Percentiles rank a stretch among this genome's conserved stretches.
These are phyloP conservation scores for Corynespora cassiicola DNA, from an alignment of 2,329 filamentous ascomycete genomes.

Conservation along the genomic window DNA sequence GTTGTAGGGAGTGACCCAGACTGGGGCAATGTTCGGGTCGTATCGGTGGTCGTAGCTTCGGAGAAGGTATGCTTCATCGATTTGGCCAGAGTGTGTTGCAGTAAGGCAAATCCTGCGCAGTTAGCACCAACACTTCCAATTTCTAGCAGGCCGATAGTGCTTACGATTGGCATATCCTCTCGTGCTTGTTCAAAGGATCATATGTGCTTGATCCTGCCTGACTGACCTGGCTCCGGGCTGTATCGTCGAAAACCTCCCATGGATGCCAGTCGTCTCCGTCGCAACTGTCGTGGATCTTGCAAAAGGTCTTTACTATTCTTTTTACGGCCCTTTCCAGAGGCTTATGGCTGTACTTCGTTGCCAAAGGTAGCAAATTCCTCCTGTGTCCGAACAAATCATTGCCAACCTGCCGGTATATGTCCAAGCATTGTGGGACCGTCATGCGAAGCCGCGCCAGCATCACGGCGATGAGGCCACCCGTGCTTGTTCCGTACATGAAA, in stretches of 20 bases:
- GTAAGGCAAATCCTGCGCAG: constrained; percentile 51
- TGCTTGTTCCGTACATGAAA: constrained; percentile 60
- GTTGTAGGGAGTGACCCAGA: constrained; percentile 57
- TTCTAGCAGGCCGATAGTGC: too few species aligned
- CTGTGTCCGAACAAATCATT: constrained; percentile 56
- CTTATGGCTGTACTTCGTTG: constrained; percentile 58
- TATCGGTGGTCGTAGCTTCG: constrained; percentile 58
- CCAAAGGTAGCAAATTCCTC: constrained; percentile 52
- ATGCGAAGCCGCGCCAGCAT: constrained; percentile 58
- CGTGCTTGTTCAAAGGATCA: constrained; percentile 25
- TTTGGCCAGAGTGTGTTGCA: constrained; percentile 54
- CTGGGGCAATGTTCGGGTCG: constrained; percentile 45
- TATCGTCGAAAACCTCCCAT: constrained; percentile 41
- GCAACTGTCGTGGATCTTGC: constrained; percentile 50
- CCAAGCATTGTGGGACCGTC: constrained; percentile 55
- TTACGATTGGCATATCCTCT: constrained; percentile 47
- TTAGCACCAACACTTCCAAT: too few species aligned
- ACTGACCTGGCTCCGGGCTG: constrained; percentile 10
- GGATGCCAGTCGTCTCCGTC: constrained; percentile 54
- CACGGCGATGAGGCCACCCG: constrained; percentile 59
- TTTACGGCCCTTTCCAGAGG: constrained; percentile 56
- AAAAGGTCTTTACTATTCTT: constrained; percentile 52
- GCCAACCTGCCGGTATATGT: constrained; percentile 55
- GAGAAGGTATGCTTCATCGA: constrained; percentile 56
- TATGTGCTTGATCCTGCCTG: constrained; percentile 25